A percentile compares a stretch with the other conserved stretches of the same genome.
Conservation (phyloP, 2,329 filamentous ascomycete species). For the Colletotrichum horii region DNA sequence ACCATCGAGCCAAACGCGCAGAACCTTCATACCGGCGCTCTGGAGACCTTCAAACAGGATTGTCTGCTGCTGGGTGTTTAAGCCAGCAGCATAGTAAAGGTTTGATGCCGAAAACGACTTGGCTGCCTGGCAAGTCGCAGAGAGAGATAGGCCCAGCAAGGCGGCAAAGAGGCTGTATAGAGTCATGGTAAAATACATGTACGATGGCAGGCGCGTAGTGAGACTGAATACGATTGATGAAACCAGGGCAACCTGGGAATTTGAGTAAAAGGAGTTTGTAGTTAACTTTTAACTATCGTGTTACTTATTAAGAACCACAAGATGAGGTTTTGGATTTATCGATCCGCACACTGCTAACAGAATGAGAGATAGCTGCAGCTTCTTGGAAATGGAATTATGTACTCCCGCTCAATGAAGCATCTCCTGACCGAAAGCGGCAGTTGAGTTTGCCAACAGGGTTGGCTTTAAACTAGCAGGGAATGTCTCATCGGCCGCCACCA, state of each 20-base stretch:
- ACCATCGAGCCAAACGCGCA: not conserved
- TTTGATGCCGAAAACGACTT: slow-evolving; percentile 28
- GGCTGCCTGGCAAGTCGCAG: not conserved
- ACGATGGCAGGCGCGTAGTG: not conserved
- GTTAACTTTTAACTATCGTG: not conserved
- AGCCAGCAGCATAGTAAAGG: slow-evolving; percentile 30
- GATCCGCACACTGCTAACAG: not conserved
- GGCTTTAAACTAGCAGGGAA: not conserved
- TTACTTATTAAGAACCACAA: not conserved
- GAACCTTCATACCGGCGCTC: not conserved
- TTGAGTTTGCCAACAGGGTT: not conserved
- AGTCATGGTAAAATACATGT: not conserved
- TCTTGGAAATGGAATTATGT: not conserved
- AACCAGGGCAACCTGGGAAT: not conserved
- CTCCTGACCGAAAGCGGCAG: not conserved
- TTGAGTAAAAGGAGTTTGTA: not conserved
- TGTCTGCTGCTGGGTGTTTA: slow-evolving; percentile 22
- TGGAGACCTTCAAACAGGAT: slow-evolving; percentile 25
- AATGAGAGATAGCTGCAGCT: not conserved
- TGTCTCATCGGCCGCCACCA: not conserved
- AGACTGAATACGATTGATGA: not conserved
- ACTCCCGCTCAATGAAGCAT: not conserved
- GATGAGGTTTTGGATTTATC: not conserved
- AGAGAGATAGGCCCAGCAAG: not conserved
- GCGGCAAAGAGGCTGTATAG: not conserved